Conservation (phyloP, 805 yeast genomes). For the Pichia phayaonensis region DNA sequence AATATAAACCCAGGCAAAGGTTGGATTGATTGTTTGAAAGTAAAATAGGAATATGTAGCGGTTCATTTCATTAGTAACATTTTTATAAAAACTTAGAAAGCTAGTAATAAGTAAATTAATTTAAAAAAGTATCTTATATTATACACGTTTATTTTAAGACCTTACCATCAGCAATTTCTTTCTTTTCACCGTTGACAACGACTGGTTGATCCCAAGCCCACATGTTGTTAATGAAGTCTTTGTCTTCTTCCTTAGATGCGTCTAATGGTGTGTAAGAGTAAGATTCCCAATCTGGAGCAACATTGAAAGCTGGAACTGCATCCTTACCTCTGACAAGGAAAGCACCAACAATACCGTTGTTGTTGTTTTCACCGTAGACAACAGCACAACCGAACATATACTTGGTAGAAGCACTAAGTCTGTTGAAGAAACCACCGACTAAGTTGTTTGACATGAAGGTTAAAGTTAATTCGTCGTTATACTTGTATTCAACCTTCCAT, state of each 20-base stretch:
- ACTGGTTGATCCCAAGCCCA: conserved; percentile 99
- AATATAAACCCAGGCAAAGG: conserved; percentile 1
- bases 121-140: not conserved
- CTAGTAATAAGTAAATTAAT: not conserved
- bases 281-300: conserved; percentile 99
- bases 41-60: not conserved
- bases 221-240: conserved; percentile 77
- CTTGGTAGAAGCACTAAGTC: conserved; percentile 86
- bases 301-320: conserved; percentile 82
- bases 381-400: conserved; percentile 90
- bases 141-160: conserved; percentile 67
- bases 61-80: not conserved
- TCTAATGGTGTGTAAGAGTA: conserved; percentile 80
- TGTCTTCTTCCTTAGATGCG: conserved; percentile 65
- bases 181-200: conserved; percentile 64
- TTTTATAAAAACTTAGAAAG: not conserved
- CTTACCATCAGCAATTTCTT: conserved; percentile 95
- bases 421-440: conserved; percentile 96
- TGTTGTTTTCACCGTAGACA: conserved; percentile 97
- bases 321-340: conserved; percentile 96
- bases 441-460: conserved; percentile 98
- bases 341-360: conserved; percentile 95
- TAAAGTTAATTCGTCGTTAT: conserved; percentile 94
- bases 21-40: conserved; percentile 12
- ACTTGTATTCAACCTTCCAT: conserved; percentile 93